Evolutionary conservation across 2,329 filamentous ascomycete species (phyloP).

Genomic region (Curvularia eragrostidis): DNA sequence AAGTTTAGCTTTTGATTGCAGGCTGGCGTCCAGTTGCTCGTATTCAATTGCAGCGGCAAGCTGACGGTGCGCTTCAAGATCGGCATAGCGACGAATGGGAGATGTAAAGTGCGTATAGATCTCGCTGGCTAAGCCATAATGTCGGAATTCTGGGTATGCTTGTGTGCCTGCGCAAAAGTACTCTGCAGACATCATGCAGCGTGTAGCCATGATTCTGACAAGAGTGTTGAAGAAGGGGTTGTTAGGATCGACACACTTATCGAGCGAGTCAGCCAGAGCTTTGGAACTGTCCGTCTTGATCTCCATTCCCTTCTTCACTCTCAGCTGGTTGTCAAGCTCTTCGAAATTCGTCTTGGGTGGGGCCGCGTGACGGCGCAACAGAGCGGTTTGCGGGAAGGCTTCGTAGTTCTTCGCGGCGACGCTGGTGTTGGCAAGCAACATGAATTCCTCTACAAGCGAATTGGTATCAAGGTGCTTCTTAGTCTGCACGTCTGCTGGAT

Average conservation of each 20-base stretch:
- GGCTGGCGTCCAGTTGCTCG: slow-evolving; percentile 79
- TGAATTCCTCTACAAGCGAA: slow-evolving; percentile 98
- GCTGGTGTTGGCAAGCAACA: slow-evolving; percentile 96
- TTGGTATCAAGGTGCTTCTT: slow-evolving; percentile 95
- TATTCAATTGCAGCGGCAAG: slow-evolving; percentile 95
- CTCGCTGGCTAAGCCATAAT: slow-evolving; percentile 93
- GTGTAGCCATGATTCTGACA: slow-evolving; percentile 94
- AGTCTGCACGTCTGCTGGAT: slow-evolving; percentile 94
- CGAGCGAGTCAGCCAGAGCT: slow-evolving; percentile 91
- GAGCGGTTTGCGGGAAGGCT: slow-evolving; percentile 91
- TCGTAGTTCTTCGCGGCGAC: slow-evolving; percentile 90
- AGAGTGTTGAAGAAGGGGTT: slow-evolving; percentile 99
- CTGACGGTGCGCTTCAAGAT: slow-evolving; percentile 91
- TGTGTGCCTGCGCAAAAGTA: slow-evolving; percentile 97
- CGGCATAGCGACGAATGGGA: slow-evolving; percentile 96
- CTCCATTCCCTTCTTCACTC: slow-evolving; percentile 81
- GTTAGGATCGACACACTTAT: slow-evolving; percentile 76
- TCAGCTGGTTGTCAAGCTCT: slow-evolving; percentile 88
- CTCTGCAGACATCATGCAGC: slow-evolving; percentile 99
- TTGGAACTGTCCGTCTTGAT: slow-evolving; percentile 85
- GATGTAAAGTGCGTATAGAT: slow-evolving; percentile 99
- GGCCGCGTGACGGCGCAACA: slow-evolving; percentile 88
- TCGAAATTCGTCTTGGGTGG: slow-evolving; percentile 97
- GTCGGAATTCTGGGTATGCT: slow-evolving; percentile 90
- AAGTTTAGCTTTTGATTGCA: slow-evolving; percentile 82